Base-by-base conservation (phyloP, 805 yeast species). In the Saccharomycopsis lassenensis region DNA sequence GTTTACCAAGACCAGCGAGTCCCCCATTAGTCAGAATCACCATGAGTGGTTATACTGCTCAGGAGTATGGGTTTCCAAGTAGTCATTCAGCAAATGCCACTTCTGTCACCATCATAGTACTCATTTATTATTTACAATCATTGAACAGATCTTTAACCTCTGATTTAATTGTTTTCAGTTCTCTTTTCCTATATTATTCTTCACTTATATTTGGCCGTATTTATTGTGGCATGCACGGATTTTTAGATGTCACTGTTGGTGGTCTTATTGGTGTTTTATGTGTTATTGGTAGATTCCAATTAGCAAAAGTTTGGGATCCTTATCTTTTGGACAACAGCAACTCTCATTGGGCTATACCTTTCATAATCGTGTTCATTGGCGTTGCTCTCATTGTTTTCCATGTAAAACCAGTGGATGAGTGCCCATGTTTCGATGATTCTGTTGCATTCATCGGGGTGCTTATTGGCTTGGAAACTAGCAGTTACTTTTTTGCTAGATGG, bases 191-290 rank as follows among this genome's bases (percentile, higher is more conserved):
- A 16, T 86, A 86, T 53, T 75, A 74, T 49, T 41, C 65, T 24
- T 72, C 86, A 5, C 61, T 91, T 41, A 69, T 82, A 1, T 53
- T 74, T 42, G 98, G 98, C 12, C 65, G 98, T 38, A 51, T 89
- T 7, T 89, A 91, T 59, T 86, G 95, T 55, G 98, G 98, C 3
- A 89, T 89, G 98, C 98, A 91, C 58, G 97, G 98, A 2, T 69
- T 82, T 41, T 57, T 81, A 16, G 98, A 91, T 53, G 64, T 91
- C 2, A 34, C 59, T 0, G 52, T 70, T 14, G 98, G 98, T 4
- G 58, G 71, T 0, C 1, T 69, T 0, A 58, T 85, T 12, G 98
- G 98, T 0, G 33, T 59, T 0, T 25, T 58, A 0, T 62, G 79
- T 24, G 71, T 71, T 43, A 30, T 63, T n/a, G 49, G 67, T 16